Base-by-base conservation (phyloP, 192 early-diverging fungal species). In the Lobosporangium transversale region DNA sequence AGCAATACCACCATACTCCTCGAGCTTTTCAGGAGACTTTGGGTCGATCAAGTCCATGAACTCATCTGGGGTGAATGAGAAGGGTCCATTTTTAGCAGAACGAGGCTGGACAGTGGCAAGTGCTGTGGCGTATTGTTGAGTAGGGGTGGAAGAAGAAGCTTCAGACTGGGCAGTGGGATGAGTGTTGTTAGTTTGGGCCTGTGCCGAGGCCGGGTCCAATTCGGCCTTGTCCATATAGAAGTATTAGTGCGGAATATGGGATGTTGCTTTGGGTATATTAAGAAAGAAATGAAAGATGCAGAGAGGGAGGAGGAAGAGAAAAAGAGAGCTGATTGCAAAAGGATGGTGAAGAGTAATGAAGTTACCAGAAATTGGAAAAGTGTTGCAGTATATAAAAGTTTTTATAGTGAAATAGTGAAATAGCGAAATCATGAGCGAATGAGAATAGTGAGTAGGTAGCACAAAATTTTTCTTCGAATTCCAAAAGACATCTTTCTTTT, bases 41-140 rank as follows among this genome's bases (percentile, higher is more conserved):
- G 83, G 83, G 66, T 89, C 87, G 33, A 84, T 67, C 24, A 89
- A 55, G 29, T 60, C 59, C 52, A 74, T 54, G 20, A 90, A 63
- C 54, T 89, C 73, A 52, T 71, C 66, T 7, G 81, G 66, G 8
- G 69, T 83, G 70, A 86, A 80, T 1, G 79, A 68, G 69, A 87
- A 88, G 11, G 81, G 85, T 62, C 85, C 83, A 5, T 68, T 47
- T 30, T 70, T 67, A 63, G 70, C 44, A 17, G 63, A 54, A 31
- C 83, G 84, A 20, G 79, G 64, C 26, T 73, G 58, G 11, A 53
- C 53, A n/a, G 29, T 33, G 21, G 79, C 68, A 14, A 54, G 17
- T 24, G 59, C 67, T 20, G 47, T 45, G 51, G 68, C 43, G 36
- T 56, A 20, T n/a, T 78, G 52, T 21, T 32, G 57, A 30, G 47